Evolutionary conservation across 129 eudicot genomes (phyloP).

Genomic region (carrot (Daucus carota)): DH1_v3.0 NC_030383.2:52351501-52352000

Average conservation of each 20-base stretch:
- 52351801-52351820: background rate
- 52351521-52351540: too few relatives aligned
- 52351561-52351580: too few relatives aligned
- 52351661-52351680: too few relatives aligned
- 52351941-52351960: background rate
- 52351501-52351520: too few relatives aligned
- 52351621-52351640: too few relatives aligned
- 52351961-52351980: background rate
- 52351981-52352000: constrained; percentile 3
- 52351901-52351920: background rate
- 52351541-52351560: too few relatives aligned
- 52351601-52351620: too few relatives aligned
- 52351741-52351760: background rate
- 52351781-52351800: background rate
- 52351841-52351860: constrained; percentile 8
- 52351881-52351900: constrained; percentile 2
- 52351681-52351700: background rate
- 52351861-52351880: constrained; percentile 9
- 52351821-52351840: background rate
- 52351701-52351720: background rate
- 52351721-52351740: background rate
- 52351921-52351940: background rate
- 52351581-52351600: too few relatives aligned
- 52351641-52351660: too few relatives aligned
- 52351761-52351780: background rate